These are phyloP conservation scores for Ophiostoma montium DNA, from an alignment of 2,329 filamentous ascomycete genomes.

Conservation along the genomic window DNA sequence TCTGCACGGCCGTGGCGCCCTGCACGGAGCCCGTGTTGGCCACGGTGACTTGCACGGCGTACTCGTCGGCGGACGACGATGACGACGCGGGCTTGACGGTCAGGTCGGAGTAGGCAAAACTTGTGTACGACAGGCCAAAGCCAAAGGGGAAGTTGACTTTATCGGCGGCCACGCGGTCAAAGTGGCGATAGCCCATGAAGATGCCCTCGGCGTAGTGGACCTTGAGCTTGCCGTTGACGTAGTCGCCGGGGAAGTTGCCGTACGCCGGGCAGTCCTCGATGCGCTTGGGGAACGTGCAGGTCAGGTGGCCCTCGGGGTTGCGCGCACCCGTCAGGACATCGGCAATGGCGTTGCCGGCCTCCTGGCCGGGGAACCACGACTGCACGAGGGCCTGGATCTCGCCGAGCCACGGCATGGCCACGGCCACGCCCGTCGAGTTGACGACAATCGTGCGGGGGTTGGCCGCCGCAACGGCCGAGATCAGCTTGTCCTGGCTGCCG, in stretches of 20 bases:
- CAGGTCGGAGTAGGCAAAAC: not conserved
- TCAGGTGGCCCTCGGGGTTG: not conserved
- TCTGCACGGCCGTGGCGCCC: not conserved
- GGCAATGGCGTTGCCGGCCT: slow-evolving; percentile 1
- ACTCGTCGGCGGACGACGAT: not conserved
- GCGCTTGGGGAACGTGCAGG: slow-evolving; percentile 42
- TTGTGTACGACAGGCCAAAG: slow-evolving; percentile 40
- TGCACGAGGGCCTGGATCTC: not conserved
- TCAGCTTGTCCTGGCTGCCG: not conserved
- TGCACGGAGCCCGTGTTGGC: not conserved
- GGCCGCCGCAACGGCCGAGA: not conserved
- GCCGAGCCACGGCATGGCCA: slow-evolving; percentile 2
- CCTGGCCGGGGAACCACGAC: slow-evolving; percentile 4
- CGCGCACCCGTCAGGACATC: not conserved
- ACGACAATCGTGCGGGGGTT: slow-evolving; percentile 1
- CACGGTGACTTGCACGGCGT: not conserved
- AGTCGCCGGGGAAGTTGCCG: slow-evolving; percentile 49
- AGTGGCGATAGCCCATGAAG: slow-evolving; percentile 72
- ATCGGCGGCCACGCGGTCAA: slow-evolving; percentile 39
- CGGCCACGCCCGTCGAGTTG: slow-evolving; percentile 2
- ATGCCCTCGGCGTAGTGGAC: slow-evolving; percentile 68
- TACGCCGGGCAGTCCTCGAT: slow-evolving; percentile 61
- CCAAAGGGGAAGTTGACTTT: slow-evolving; percentile 62
- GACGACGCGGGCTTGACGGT: not conserved
- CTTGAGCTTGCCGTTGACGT: slow-evolving; percentile 44